Percentiles rank a stretch among this genome's conserved stretches.
phyloP scores from a whole-genome alignment of 176 grass and related monocot genomes.

The Metroxylon sagu region DNA sequence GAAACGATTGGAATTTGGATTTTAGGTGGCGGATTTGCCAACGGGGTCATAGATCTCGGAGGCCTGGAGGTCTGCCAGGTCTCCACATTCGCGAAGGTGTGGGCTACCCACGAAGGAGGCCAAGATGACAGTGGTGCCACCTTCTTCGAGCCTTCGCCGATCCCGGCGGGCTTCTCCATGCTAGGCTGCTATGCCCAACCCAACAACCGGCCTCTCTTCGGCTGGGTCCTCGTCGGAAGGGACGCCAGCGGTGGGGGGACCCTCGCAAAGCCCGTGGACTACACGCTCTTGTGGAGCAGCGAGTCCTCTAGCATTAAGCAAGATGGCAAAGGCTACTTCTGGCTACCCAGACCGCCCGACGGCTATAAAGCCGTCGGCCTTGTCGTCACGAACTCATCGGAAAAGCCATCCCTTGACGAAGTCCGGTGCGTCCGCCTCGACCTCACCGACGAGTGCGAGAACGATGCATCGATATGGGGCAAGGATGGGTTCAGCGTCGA shows the following conservation, averaged over 20 bases:
- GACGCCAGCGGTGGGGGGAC: constrained; percentile 13
- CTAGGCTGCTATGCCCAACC: constrained; percentile 65
- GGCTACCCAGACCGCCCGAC: constrained; percentile 35
- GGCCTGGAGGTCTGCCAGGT: constrained; percentile 46
- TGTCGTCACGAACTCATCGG: constrained; percentile 34
- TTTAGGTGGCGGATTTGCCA: constrained; percentile 60
- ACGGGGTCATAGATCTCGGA: constrained; percentile 51
- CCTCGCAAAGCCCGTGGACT: constrained; percentile 42
- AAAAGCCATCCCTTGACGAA: constrained; percentile 44
- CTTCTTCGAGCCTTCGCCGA: constrained; percentile 49
- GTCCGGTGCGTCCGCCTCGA: constrained; percentile 54
- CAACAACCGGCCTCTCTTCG: constrained; percentile 56
- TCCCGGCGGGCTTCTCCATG: constrained; percentile 50
- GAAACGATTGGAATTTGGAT: neutral
- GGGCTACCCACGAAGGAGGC: constrained; percentile 55
- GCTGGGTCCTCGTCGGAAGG: constrained; percentile 43
- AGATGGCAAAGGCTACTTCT: constrained; percentile 55
- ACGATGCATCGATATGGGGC: constrained; percentile 43
- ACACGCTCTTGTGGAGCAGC: constrained; percentile 62
- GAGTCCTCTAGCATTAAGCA: constrained; percentile 21
- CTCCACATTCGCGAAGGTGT: constrained; percentile 52
- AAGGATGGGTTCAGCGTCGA: constrained; percentile 39
- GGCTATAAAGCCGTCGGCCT: constrained; percentile 38
- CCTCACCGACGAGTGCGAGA: constrained; percentile 58
- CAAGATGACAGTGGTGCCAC: constrained; percentile 39